Evolutionary conservation across 2,329 filamentous ascomycete genomes (phyloP).

Genomic region (Hymenoscyphus scutula): DNA sequence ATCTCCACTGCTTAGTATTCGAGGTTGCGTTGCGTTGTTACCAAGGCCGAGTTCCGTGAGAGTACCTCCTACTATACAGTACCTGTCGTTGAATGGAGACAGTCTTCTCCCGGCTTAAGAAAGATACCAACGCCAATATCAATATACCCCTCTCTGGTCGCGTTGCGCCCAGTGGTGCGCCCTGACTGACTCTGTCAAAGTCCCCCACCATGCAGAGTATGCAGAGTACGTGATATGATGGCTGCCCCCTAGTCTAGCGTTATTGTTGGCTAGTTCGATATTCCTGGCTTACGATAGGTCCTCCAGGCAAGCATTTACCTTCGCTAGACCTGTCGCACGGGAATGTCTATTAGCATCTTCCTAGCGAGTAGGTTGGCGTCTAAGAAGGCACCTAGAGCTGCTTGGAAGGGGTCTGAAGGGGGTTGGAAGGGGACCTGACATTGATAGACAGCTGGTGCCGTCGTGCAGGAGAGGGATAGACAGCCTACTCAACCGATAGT

Average conservation of each 20-base stretch:
- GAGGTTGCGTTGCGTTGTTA: no score
- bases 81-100: background rate
- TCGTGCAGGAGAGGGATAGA: no score
- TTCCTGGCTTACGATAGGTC: background rate
- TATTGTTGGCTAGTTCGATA: background rate
- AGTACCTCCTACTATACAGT: background rate
- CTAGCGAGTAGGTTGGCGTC: background rate
- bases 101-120: background rate
- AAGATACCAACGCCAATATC: no score
- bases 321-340: background rate
- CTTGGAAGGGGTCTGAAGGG: no score
- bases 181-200: constrained; percentile 1
- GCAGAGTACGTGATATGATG: no score
- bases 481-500: no score
- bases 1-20: no score
- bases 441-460: background rate
- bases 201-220: no score
- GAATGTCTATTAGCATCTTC: background rate
- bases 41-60: background rate
- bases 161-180: background rate
- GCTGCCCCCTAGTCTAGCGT: background rate
- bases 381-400: background rate
- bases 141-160: background rate
- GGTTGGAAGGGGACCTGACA: background rate
- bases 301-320: background rate